These are phyloP conservation scores for Tuber indicum DNA, from an alignment of 495 filamentous ascomycete species.

Conservation along the genomic window DNA sequence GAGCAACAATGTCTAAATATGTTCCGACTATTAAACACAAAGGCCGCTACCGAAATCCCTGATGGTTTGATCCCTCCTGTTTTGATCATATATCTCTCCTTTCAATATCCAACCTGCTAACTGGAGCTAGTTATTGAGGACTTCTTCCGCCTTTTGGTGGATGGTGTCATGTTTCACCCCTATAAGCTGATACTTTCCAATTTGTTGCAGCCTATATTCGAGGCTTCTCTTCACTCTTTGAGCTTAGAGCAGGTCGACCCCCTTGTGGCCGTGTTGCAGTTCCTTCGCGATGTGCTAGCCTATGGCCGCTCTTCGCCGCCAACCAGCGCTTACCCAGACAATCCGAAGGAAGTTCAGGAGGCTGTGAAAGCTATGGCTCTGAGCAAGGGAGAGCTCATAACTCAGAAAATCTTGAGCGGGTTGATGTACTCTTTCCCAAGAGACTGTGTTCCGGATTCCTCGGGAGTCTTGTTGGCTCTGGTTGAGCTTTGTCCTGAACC, in stretches of 20 bases:
- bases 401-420: slow-evolving; percentile 80
- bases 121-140: slow-evolving; percentile 75
- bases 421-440: slow-evolving; percentile 98
- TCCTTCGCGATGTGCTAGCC: slow-evolving; percentile 83
- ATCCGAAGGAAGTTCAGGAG: slow-evolving; percentile 57
- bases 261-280: slow-evolving; percentile 83
- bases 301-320: slow-evolving; percentile 70
- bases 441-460: slow-evolving; percentile 91
- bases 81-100: neutral
- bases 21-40: slow-evolving; percentile 77
- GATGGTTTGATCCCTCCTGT: slow-evolving; percentile 54
- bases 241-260: slow-evolving; percentile 85
- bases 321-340: slow-evolving; percentile 59
- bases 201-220: slow-evolving; percentile 74
- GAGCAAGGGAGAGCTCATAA: slow-evolving; percentile 66
- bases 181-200: slow-evolving; percentile 67
- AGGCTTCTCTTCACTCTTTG: slow-evolving; percentile 76
- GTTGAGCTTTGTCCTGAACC: slow-evolving; percentile 80
- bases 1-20: slow-evolving; percentile 84
- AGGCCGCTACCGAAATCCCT: slow-evolving; percentile 78
- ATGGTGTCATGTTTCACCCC: slow-evolving; percentile 88
- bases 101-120: slow-evolving; percentile 20
- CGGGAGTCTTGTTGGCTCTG: slow-evolving; percentile 77
- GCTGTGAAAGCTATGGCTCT: slow-evolving; percentile 66
- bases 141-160: slow-evolving; percentile 86